Conservation (phyloP, 2,329 filamentous ascomycete genomes). For the Venturia effusa region DNA sequence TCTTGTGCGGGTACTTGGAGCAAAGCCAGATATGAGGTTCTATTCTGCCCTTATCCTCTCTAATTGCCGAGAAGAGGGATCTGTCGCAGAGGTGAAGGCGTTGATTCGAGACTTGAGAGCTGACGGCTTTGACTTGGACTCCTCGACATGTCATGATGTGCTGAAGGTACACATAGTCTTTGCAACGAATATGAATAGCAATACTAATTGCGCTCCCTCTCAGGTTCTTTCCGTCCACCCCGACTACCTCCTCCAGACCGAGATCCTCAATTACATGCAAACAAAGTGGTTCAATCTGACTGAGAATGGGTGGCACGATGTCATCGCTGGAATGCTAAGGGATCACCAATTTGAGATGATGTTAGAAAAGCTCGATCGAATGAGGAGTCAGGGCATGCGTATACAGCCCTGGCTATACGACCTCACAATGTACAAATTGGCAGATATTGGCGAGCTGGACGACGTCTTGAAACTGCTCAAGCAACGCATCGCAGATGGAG, state of each 20-base stretch:
- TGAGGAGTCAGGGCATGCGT: slow-evolving; percentile 45
- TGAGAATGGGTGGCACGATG: slow-evolving; percentile 51
- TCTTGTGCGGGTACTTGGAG: slow-evolving; percentile 44
- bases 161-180: slow-evolving; percentile 44
- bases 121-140: slow-evolving; percentile 51
- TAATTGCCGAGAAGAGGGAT: slow-evolving; percentile 58
- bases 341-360: slow-evolving; percentile 79
- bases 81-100: slow-evolving; percentile 48
- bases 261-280: slow-evolving; percentile 64
- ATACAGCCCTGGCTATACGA: slow-evolving; percentile 68
- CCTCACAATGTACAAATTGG: slow-evolving; percentile 63
- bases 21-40: slow-evolving; percentile 45
- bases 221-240: slow-evolving; percentile 66
- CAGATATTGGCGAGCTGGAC: slow-evolving; percentile 61
- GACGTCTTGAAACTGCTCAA: slow-evolving; percentile 62
- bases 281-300: slow-evolving; percentile 58
- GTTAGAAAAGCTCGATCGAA: slow-evolving; percentile 45
- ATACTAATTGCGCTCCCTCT: slow-evolving; percentile 23
- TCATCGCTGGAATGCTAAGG: slow-evolving; percentile 64
- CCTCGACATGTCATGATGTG: slow-evolving; percentile 58
- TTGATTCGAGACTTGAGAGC: slow-evolving; percentile 65
- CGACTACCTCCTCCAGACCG: slow-evolving; percentile 64
- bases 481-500: slow-evolving; percentile 38
- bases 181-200: neutral
- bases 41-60: slow-evolving; percentile 68